A percentile compares a stretch with the other conserved stretches of the same genome.
Evolutionary conservation across 2,329 filamentous ascomycete genomes (phyloP).

Genomic region (Aschersonia sp.): DNA sequence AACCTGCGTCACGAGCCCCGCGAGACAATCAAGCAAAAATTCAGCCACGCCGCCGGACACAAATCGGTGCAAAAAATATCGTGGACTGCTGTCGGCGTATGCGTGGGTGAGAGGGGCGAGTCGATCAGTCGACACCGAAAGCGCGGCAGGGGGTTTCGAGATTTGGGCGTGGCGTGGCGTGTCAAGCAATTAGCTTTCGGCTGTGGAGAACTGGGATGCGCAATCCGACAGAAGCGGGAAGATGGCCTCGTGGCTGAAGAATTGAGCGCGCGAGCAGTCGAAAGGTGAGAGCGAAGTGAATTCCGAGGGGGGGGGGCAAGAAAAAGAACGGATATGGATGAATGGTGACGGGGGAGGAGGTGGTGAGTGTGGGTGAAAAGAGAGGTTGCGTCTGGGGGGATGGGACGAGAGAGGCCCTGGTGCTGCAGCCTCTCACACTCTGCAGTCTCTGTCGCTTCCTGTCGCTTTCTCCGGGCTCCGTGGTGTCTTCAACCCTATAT

Average conservation of each 20-base stretch:
- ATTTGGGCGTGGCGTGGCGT: conserved; percentile 3
- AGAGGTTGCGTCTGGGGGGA: conserved; percentile 7
- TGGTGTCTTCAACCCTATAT: background rate
- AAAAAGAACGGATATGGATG: conserved; percentile 3
- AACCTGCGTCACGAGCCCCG: conserved; percentile 3
- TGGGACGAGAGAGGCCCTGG: conserved; percentile 4
- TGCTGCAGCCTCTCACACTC: conserved; percentile 1
- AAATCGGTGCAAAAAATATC: conserved; percentile 3
- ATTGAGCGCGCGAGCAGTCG: conserved; percentile 1
- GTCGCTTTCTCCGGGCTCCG: background rate
- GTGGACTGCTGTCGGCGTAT: conserved; percentile 15
- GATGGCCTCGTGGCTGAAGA: background rate
- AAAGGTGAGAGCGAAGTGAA: background rate
- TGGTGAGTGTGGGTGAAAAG: conserved; percentile 4
- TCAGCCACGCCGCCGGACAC: conserved; percentile 9
- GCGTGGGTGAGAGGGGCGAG: conserved; percentile 11
- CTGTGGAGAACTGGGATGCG: conserved; percentile 3
- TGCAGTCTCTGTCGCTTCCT: background rate
- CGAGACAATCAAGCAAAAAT: conserved; percentile 13
- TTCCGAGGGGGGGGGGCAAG: background rate
- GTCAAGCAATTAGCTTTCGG: conserved; percentile 3
- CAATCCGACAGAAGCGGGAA: conserved; percentile 1
- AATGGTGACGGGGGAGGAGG: conserved; percentile 5
- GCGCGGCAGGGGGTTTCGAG: conserved; percentile 4
- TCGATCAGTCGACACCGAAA: conserved; percentile 3